Base-by-base conservation (phyloP, 257 asterid genomes). In the Leptodermis oblonga region DNA sequence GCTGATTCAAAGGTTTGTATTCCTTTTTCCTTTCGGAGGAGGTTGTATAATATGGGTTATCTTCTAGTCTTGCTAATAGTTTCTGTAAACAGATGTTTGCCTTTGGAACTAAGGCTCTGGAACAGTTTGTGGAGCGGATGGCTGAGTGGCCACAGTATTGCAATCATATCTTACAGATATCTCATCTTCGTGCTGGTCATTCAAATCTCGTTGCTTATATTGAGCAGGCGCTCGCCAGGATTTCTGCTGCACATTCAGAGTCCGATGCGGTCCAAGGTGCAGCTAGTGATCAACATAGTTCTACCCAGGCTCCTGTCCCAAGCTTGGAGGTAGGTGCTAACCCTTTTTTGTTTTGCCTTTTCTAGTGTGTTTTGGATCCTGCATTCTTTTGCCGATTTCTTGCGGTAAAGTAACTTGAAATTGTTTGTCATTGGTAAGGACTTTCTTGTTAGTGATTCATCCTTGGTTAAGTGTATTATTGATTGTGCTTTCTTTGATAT, bases 111-210 rank as follows among this genome's bases (percentile, higher is more conserved):
- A 83, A 62, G 84, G 98, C 99, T 60, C 76, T 94, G 82, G 95
- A 94, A 79, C 98, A 91, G 83, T 94, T 91, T 76, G 78, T 86
- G 75, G 99, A 91, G 62, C 98, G 99, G 43, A 85, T 94, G 78
- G 79, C 81, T 69, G 99, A 94, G 84, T 94, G 99, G 99, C 99
- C 99, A 5, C 98, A 83, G 70, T 94, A 94, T 82, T 89, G 99
- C 86, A 94, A 89, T 79, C 97, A 91, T 81, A 88, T 94, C 74
- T 71, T 91, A 74, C 98, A 91, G 78, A 94, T 94, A 86, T 87
- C 98, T 75, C 98, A 94, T 77, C 68, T 91, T 73, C 99, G 98
- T 70, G 92, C 76, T 62, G 80, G 86, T 43, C 87, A 91, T 73
- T 41, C 85, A 37, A 96, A 91, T 30, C 89, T 91, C 78, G 90